A percentile compares a stretch with the other conserved stretches of the same genome.
Conservation (phyloP, 1,139 yeast species). For the Hyphopichia buzzinii region DNA sequence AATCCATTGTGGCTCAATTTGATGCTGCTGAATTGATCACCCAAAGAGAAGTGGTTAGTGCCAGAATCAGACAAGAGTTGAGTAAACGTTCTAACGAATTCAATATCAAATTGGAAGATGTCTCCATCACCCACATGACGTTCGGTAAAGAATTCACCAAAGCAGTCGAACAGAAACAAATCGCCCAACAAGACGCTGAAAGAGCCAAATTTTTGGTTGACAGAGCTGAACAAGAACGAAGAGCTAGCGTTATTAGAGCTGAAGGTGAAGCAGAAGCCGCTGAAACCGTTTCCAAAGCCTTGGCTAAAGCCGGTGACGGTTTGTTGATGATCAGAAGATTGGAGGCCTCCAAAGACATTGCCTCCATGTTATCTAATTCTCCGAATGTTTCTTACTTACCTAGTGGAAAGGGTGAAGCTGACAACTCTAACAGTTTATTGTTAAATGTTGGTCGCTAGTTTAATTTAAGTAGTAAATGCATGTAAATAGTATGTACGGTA, state of each 20-base stretch:
- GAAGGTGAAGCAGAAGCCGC: slow-evolving; percentile 99
- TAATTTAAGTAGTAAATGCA: background rate
- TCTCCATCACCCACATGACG: slow-evolving; percentile 96
- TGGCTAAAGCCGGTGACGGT: slow-evolving; percentile 95
- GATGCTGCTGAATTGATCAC: slow-evolving; percentile 98
- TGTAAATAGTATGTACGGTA: background rate
- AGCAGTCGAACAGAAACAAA: slow-evolving; percentile 98
- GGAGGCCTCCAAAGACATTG: slow-evolving; percentile 96
- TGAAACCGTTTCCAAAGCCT: slow-evolving; percentile 89
- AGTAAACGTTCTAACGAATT: slow-evolving; percentile 84
- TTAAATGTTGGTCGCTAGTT: slow-evolving; percentile 39
- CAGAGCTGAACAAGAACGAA: slow-evolving; percentile 96
- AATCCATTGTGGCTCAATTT: slow-evolving; percentile 94
- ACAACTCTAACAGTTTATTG: slow-evolving; percentile 35
- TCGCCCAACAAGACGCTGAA: slow-evolving; percentile 99
- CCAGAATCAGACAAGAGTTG: slow-evolving; percentile 84
- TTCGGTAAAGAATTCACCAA: slow-evolving; percentile 96
- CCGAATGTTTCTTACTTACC: slow-evolving; percentile 94
- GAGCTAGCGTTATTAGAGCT: slow-evolving; percentile 92
- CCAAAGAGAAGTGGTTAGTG: slow-evolving; percentile 92
- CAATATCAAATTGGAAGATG: slow-evolving; percentile 91
- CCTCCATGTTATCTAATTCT: slow-evolving; percentile 77
- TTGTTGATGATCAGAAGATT: slow-evolving; percentile 89
- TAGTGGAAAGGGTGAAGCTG: slow-evolving; percentile 20
- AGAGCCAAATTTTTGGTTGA: slow-evolving; percentile 93